phyloP scores from a whole-genome alignment of 129 eudicot genomes.

The Lonicera japonica region DNA sequence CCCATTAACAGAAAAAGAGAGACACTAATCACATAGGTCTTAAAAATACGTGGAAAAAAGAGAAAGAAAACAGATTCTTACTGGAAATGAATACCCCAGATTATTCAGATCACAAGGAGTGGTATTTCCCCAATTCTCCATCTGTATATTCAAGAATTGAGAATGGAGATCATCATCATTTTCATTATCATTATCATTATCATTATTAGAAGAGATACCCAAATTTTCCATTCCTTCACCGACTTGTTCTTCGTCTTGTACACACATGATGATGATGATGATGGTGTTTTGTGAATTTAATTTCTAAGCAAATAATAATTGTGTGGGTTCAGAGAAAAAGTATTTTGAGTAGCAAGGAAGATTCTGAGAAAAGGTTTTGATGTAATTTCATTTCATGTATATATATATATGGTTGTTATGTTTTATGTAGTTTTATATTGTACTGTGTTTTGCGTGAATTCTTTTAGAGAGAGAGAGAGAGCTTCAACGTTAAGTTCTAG shows the following conservation, averaged over 20 bases:
- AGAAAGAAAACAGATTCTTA: slow-evolving; percentile 16
- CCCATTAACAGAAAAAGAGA: no score
- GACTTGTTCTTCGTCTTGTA: slow-evolving; percentile 60
- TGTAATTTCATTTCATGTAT: no score
- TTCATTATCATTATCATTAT: slow-evolving; percentile 5
- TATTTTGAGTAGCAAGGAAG: no score
- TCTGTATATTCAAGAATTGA: slow-evolving; percentile 19
- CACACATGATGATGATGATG: slow-evolving; percentile 36
- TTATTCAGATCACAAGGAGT: slow-evolving; percentile 30
- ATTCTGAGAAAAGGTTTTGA: no score
- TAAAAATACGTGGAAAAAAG: not conserved
- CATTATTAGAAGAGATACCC: slow-evolving; percentile 33
- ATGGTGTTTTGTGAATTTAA: not conserved
- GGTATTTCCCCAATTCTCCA: slow-evolving; percentile 18
- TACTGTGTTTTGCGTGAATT: no score
- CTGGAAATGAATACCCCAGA: slow-evolving; percentile 49
- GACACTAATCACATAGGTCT: not conserved
- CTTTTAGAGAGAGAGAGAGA: no score
- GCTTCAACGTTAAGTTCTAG: no score
- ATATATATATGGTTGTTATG: no score
- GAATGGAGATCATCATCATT: slow-evolving; percentile 5
- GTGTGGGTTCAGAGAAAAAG: not conserved
- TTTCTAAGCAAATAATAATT: not conserved
- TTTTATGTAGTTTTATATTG: no score
- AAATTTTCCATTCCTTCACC: slow-evolving; percentile 50